Evolutionary conservation across 2,329 filamentous ascomycete genomes (phyloP), one percentile per base, ranked within the genome.

Genomic region (Lecanosticta acicola): DNA sequence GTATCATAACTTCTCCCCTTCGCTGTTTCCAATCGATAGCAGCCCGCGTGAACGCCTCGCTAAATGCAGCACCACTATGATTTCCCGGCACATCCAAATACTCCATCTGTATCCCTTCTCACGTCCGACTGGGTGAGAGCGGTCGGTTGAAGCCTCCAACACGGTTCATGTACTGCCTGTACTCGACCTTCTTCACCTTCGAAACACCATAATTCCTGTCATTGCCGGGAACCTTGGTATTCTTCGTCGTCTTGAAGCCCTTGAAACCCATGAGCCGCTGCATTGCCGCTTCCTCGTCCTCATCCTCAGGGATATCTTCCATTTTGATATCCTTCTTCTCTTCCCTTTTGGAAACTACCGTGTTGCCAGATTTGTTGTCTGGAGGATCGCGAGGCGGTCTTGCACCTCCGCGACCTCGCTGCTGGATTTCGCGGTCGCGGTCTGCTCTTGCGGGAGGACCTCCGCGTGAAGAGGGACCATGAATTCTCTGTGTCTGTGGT

Each of bases 161-260:
- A 46, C 86, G 78, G 63, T 93, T 93, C 81, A 98, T 98, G 68
- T 98, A 98, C 77, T 98, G 93, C 58, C 93, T 78, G 63, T 96
- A 97, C 73, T 94, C 80, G 11, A 84, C 86, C 79, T 88, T 90
- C 80, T 95, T 96, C 71, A 93, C 88, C 75, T 93, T 96, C 56
- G 84, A 75, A 42, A 96, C 81, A 0, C 75, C 87, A 45, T 86
- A 90, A 34, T 84, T 80, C 62, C 89, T 67, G 40, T 75, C 81
- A 64, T 98, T 98, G 1, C 93, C 93, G 0, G 79, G 77, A 1
- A 98, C 83, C 64, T 96, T 94, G 44, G 85, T 88, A 49, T 86
- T 81, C 68, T 97, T 94, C 16, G 93, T 97, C 18, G 81, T 83
- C 47, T 82, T 83, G 68, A 97, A 98, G 1, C 78, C 80, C 14